Percentiles rank a stretch among this genome's conserved stretches.
phyloP scores from a whole-genome alignment of 305 asterid species.

The Fraxinus velutina region DNA sequence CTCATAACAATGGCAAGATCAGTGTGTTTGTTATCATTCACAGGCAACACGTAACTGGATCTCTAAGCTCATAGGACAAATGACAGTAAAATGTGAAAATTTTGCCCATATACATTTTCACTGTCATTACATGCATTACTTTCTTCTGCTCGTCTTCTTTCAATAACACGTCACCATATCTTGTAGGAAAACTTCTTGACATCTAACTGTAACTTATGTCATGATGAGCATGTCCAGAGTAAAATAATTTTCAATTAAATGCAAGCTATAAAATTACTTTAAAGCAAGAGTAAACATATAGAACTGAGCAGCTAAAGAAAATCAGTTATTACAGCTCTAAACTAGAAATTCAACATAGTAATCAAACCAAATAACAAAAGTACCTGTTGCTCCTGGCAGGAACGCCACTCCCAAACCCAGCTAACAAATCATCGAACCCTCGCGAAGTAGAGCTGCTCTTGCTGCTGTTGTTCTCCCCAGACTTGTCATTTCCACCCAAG shows the following conservation, averaged over 20 bases:
- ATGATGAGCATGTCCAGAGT: not conserved
- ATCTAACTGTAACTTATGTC: not conserved
- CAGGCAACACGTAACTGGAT: not conserved
- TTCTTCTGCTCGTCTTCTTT: not conserved
- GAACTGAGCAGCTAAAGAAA: not conserved
- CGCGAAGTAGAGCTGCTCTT: slow-evolving; percentile 36
- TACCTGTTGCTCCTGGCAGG: slow-evolving; percentile 65
- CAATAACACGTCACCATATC: not conserved
- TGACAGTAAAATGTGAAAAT: not conserved
- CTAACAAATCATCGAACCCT: slow-evolving; percentile 69
- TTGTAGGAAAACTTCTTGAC: not conserved
- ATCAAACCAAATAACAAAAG: not conserved
- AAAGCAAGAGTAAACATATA: not conserved
- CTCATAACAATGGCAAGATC: not conserved
- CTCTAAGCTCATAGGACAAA: not conserved
- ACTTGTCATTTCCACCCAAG: slow-evolving; percentile 49
- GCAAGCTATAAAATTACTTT: not conserved
- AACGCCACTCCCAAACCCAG: slow-evolving; percentile 57
- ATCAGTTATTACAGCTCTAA: not conserved
- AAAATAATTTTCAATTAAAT: slow-evolving; percentile 10
- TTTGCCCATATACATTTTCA: not conserved
- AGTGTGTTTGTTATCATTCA: not conserved
- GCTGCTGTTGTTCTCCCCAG: slow-evolving; percentile 25
- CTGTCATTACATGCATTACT: not conserved
- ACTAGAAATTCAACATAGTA: slow-evolving; percentile 6